Evolutionary conservation across 179 eudicot genomes (phyloP).

Genomic region (Sideroxylon spinosum): DNA sequence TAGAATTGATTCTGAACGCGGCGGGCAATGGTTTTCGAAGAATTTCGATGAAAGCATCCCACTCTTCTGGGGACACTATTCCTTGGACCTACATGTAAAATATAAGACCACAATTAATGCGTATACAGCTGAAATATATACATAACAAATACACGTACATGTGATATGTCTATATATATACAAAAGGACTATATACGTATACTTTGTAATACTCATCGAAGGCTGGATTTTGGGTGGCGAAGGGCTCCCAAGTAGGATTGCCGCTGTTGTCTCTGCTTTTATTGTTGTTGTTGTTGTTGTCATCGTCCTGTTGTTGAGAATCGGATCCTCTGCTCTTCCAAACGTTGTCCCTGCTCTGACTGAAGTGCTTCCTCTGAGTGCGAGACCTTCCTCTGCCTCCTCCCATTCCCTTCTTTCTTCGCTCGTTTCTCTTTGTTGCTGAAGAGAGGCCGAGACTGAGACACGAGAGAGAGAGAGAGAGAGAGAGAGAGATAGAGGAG

Average conservation of each 20-base stretch:
- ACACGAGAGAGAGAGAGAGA: too few species aligned
- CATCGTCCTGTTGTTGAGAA: slow-evolving; percentile 9
- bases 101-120: not conserved
- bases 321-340: slow-evolving; percentile 70
- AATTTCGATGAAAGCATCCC: slow-evolving; percentile 64
- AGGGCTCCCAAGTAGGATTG: slow-evolving; percentile 63
- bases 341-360: slow-evolving; percentile 73
- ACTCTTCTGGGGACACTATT: slow-evolving; percentile 67
- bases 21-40: slow-evolving; percentile 76
- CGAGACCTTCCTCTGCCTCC: slow-evolving; percentile 76
- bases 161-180: not conserved
- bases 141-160: not conserved
- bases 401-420: slow-evolving; percentile 22
- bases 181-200: too few species aligned
- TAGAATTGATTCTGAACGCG: slow-evolving; percentile 94
- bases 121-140: too few species aligned
- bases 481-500: too few species aligned
- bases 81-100: slow-evolving; percentile 63
- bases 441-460: too few species aligned
- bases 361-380: slow-evolving; percentile 89
- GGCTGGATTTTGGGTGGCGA: slow-evolving; percentile 57
- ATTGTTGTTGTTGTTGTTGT: too few species aligned
- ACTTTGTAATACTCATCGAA: slow-evolving; percentile 89
- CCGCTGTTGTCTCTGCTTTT: not conserved
- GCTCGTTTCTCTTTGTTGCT: too few species aligned